A percentile compares a stretch with the other conserved stretches of the same genome.
phyloP scores from a whole-genome alignment of 2,329 filamentous ascomycete species.

The Macrophomina pseudophaseolina region DNA sequence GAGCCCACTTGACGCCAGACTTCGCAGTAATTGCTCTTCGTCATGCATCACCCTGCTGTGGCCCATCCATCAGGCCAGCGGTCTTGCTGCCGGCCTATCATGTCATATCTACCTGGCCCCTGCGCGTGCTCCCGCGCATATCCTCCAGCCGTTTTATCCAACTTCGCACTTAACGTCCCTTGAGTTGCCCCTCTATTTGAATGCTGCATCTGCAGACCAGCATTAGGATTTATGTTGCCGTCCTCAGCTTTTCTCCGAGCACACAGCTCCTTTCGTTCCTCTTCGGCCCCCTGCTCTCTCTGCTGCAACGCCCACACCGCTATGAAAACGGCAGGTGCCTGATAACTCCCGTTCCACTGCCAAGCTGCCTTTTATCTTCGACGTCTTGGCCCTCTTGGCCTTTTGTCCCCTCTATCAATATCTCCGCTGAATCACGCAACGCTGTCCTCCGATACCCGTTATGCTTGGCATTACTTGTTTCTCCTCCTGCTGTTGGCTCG shows the following conservation, averaged over 20 bases:
- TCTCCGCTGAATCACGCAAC: slow-evolving; percentile 7
- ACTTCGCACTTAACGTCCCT: not conserved
- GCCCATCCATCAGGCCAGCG: not conserved
- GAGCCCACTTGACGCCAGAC: not conserved
- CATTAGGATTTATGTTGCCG: not conserved
- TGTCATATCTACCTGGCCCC: slow-evolving; percentile 2
- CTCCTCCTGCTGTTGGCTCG: not conserved
- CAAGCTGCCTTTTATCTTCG: slow-evolving; percentile 10
- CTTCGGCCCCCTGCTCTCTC: too few species aligned
- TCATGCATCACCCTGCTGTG: not conserved
- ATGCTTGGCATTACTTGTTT: not conserved
- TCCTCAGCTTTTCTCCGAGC: not conserved
- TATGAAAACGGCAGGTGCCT: slow-evolving; percentile 15
- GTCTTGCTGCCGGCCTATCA: not conserved
- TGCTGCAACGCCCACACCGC: not conserved
- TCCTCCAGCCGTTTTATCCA: not conserved
- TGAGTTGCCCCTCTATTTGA: not conserved
- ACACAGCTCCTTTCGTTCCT: not conserved
- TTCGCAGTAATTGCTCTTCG: slow-evolving; percentile 8
- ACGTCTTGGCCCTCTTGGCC: slow-evolving; percentile 18
- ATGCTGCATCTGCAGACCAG: not conserved
- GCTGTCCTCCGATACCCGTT: not conserved
- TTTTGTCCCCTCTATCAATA: slow-evolving; percentile 1
- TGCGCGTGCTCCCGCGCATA: not conserved
- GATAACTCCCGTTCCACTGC: slow-evolving; percentile 12